A percentile compares a stretch with the other conserved stretches of the same genome.
Conservation (phyloP, 2,329 filamentous ascomycete genomes). For the Blastomyces emzantsi region DNA sequence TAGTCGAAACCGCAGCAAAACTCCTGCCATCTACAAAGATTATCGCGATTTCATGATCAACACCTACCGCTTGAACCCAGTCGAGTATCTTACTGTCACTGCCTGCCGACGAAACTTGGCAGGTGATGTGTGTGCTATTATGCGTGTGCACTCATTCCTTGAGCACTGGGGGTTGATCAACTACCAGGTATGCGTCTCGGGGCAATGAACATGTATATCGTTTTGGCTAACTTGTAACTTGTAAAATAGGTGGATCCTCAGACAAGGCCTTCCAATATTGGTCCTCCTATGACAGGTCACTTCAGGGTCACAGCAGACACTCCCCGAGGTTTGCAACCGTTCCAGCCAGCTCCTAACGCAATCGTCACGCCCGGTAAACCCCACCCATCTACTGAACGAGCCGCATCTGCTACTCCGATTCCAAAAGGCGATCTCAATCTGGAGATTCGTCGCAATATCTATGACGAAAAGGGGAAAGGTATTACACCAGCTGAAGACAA, state of each 20-base stretch:
- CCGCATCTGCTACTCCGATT: conserved; percentile 55
- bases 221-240: conserved; percentile 20
- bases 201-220: neutral
- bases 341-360: conserved; percentile 80
- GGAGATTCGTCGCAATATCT: conserved; percentile 91
- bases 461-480: conserved; percentile 84
- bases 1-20: conserved; percentile 95
- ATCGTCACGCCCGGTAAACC: conserved; percentile 53
- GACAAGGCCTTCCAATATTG: conserved; percentile 87
- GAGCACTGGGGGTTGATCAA: conserved; percentile 99
- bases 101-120: conserved; percentile 91
- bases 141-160: conserved; percentile 95
- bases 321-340: conserved; percentile 84
- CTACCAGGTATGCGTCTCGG: conserved; percentile 70
- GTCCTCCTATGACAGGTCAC: conserved; percentile 92
- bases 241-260: conserved; percentile 76
- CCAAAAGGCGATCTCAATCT: conserved; percentile 77
- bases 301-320: conserved; percentile 96
- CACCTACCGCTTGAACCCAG: conserved; percentile 90
- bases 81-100: conserved; percentile 94
- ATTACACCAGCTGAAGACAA: conserved; percentile 59
- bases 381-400: conserved; percentile 59
- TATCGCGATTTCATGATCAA: conserved; percentile 99
- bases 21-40: conserved; percentile 92
- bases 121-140: conserved; percentile 96